Base-by-base conservation (phyloP, 192 early-diverging fungal species). In the Helicostylum pulchrum region DNA sequence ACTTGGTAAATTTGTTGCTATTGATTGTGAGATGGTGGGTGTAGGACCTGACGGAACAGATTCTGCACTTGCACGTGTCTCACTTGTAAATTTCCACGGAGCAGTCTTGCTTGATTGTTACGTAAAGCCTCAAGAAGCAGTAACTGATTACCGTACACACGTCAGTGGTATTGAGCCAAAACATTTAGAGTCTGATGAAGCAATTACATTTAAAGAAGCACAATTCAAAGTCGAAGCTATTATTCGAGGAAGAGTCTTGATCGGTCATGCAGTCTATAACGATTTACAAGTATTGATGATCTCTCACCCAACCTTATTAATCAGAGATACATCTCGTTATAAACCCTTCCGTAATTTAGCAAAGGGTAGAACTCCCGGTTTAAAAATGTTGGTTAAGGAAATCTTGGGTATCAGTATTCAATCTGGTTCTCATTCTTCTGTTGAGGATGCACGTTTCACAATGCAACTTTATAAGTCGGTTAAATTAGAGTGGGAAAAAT, bases 1-100 rank as follows among this genome's bases (percentile, higher is more conserved):
- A 61, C 58, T 77, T 21, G 97, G 97, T 46, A 95, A 93, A 69
- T 98, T 86, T 71, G 65, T 99, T 4, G 95, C 89, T 8, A 92
- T 99, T 9, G 97, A 99, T 85, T 99, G 97, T 76, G 97, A 99
- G 78, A 98, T 97, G 96, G 96, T 99, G 23, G 96, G 97, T 34
- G 92, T 92, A 17, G 97, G 96, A 9, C 83, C 83, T 26, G 86
- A 87, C 39, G 97, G 95, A 2, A 72, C 53, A 14, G 70, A 87
- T 31, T 96, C 97, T n/a, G 89, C 86, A 26, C 70, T 99, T 49
- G 97, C 95, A 1, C 81, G 96, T 26, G 91, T 98, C n/a, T 86
- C 83, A 39, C 67, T 99, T 2, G 95, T 98, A 54, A 99, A 99
- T 78, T 97, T 83, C 75, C 84, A 97, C 67, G 96, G 97, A 3